A percentile compares a stretch with the other conserved stretches of the same genome.
Evolutionary conservation across 331 rosid species (phyloP).

Genomic region (Phaseolus coccineus): DNA sequence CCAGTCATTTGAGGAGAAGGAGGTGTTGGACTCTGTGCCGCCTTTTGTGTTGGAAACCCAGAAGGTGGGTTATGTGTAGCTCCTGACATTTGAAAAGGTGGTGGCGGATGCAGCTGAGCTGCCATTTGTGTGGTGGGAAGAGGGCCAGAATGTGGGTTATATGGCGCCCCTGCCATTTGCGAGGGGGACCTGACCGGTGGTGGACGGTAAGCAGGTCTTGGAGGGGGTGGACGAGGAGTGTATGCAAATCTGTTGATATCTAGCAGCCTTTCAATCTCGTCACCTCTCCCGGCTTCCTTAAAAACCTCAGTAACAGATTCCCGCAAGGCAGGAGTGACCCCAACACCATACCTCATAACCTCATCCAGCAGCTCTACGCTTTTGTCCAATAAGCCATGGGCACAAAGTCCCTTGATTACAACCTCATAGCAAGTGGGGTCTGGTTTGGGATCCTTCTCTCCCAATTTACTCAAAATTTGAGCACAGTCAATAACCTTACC

Average conservation of each 20-base stretch:
- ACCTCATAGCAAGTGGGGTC: conserved; percentile 87
- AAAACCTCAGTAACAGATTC: conserved; percentile 63
- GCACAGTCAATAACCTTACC: conserved; percentile 76
- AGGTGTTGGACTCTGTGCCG: conserved; percentile 30
- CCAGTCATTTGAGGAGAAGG: conserved; percentile 48
- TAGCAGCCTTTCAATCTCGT: conserved; percentile 75
- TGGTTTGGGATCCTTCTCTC: conserved; percentile 91
- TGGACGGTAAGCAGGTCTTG: conserved; percentile 49
- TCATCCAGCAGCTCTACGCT: conserved; percentile 68
- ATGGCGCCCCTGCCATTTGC: conserved; percentile 32
- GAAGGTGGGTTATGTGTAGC: conserved; percentile 28
- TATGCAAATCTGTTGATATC: conserved; percentile 56
- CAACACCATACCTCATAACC: conserved; percentile 81
- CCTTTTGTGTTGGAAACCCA: conserved; percentile 39
- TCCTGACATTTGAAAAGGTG: conserved; percentile 37
- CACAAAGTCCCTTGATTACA: conserved; percentile 83
- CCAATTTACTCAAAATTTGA: conserved; percentile 84
- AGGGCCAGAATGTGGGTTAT: conserved; percentile 22
- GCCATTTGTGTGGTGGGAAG: conserved; percentile 43
- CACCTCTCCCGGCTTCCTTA: conserved; percentile 68
- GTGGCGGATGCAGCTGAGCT: conserved; percentile 46
- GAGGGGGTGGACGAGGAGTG: conserved; percentile 47
- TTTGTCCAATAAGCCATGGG: conserved; percentile 62
- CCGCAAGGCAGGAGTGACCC: conserved; percentile 67
- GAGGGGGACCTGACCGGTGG: conserved; percentile 42